These are phyloP conservation scores for Rubus parviflorus DNA, from an alignment of 306 rosid species.

Conservation along the genomic window DNA sequence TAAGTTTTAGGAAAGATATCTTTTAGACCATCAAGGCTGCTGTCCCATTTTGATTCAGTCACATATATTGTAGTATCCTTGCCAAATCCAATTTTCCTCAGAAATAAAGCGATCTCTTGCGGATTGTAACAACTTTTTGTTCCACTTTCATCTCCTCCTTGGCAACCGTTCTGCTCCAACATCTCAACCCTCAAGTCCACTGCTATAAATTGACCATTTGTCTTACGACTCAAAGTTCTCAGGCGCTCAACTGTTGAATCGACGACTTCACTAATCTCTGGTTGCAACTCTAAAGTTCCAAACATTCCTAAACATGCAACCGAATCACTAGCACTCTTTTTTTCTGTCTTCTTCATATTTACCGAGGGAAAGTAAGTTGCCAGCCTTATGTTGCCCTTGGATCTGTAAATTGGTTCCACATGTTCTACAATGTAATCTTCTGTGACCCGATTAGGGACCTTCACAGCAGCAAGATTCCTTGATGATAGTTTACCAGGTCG, in stretches of 20 bases:
- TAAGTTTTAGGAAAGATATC: constrained; percentile 90
- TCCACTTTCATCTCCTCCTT: constrained; percentile 58
- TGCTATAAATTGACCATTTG: constrained; percentile 76
- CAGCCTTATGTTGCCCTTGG: constrained; percentile 72
- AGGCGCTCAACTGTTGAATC: constrained; percentile 84
- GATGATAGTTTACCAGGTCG: constrained; percentile 63
- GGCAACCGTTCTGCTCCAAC: constrained; percentile 79
- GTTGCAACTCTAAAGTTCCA: constrained; percentile 83
- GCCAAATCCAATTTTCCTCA: constrained; percentile 76
- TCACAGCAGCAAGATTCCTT: constrained; percentile 72
- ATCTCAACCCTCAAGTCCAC: constrained; percentile 88
- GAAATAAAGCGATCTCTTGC: constrained; percentile 69
- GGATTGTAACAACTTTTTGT: constrained; percentile 78
- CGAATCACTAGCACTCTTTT: constrained; percentile 54
- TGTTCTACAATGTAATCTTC: constrained; percentile 78
- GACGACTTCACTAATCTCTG: constrained; percentile 70
- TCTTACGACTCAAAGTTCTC: constrained; percentile 79
- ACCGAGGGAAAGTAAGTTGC: constrained; percentile 94
- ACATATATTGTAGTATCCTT: constrained; percentile 89
- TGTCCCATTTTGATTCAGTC: constrained; percentile 90
- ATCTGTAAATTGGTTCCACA: constrained; percentile 69
- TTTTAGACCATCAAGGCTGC: constrained; percentile 81
- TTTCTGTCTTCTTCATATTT: constrained; percentile 71
- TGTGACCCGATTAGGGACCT: constrained; percentile 87
- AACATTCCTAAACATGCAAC: constrained; percentile 92